These are phyloP conservation scores for Phaffomyces thermotolerans DNA, from an alignment of 805 yeast species.

Conservation along the genomic window DNA sequence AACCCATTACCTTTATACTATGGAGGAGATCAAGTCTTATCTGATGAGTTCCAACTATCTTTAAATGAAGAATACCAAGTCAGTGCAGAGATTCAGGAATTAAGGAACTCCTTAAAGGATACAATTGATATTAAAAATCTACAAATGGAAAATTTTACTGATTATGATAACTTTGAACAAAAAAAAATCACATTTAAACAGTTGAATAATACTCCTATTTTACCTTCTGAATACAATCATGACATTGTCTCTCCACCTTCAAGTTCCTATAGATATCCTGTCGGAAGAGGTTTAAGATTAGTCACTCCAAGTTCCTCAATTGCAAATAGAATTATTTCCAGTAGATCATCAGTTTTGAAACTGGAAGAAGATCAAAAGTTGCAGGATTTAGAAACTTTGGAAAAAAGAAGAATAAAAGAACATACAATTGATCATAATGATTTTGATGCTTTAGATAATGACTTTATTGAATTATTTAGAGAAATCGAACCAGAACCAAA, in stretches of 20 bases:
- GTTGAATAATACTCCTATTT: neutral
- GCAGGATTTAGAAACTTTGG: neutral
- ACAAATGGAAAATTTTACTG: neutral
- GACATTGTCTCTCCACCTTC: neutral
- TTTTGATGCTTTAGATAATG: slow-evolving; percentile 9
- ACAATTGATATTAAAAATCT: neutral
- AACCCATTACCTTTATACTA: neutral
- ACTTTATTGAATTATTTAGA: slow-evolving; percentile 1
- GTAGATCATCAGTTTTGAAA: neutral
- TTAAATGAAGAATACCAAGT: neutral
- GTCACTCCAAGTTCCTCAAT: slow-evolving; percentile 15
- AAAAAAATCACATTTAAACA: neutral
- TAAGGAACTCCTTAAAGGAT: neutral
- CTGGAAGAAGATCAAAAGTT: neutral
- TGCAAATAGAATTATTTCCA: neutral
- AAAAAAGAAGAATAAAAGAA: slow-evolving; percentile 8
- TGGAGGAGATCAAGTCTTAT: slow-evolving; percentile 3
- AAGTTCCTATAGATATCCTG: neutral
- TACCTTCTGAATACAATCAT: too few species aligned
- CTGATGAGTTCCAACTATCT: slow-evolving; percentile 1
- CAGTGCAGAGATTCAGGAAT: neutral
- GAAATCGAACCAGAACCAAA: too few species aligned
- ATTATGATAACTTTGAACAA: slow-evolving; percentile 1
- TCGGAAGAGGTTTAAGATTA: slow-evolving; percentile 7
- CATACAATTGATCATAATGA: slow-evolving; percentile 12